Conservation (phyloP, 805 yeast species). For the Candida quercuum region DNA sequence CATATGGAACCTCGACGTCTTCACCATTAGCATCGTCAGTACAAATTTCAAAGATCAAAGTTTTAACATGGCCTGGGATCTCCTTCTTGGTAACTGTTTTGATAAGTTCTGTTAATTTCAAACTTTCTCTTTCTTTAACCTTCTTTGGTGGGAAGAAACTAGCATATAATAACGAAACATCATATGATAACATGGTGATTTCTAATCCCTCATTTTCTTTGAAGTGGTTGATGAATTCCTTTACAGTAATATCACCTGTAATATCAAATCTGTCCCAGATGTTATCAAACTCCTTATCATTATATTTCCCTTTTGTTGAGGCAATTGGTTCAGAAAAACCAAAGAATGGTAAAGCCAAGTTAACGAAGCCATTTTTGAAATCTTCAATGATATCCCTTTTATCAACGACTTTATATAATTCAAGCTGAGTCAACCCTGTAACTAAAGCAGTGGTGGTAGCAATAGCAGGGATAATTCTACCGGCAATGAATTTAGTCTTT, state of each 20-base stretch:
- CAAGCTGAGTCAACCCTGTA: slow-evolving; percentile 90
- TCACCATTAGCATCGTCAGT: slow-evolving; percentile 91
- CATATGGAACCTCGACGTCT: slow-evolving; percentile 92
- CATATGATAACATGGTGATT: slow-evolving; percentile 87
- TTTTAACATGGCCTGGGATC: slow-evolving; percentile 64
- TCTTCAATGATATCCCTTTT: slow-evolving; percentile 70
- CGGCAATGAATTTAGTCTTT: slow-evolving; percentile 95
- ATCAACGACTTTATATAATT: slow-evolving; percentile 84
- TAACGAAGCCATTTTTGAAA: slow-evolving; percentile 88
- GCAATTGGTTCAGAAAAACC: slow-evolving; percentile 96
- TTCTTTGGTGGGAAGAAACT: slow-evolving; percentile 92
- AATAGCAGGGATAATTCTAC: slow-evolving; percentile 97
- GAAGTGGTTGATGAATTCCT: slow-evolving; percentile 69
- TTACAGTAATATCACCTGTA: slow-evolving; percentile 69
- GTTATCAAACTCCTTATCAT: slow-evolving; percentile 71
- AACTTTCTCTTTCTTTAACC: slow-evolving; percentile 64
- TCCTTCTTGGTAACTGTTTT: slow-evolving; percentile 84
- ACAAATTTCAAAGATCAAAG: slow-evolving; percentile 83
- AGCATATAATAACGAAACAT: slow-evolving; percentile 85
- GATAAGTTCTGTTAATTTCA: slow-evolving; percentile 70
- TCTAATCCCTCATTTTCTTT: slow-evolving; percentile 79
- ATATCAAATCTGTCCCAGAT: slow-evolving; percentile 95
- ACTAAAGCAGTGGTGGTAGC: slow-evolving; percentile 99
- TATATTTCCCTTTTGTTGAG: slow-evolving; percentile 78
- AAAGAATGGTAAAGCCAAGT: slow-evolving; percentile 90